Percentiles rank a stretch among this genome's conserved stretches.
phyloP scores from a whole-genome alignment of 441 rosid genomes.

The Mallotus repandus region DNA sequence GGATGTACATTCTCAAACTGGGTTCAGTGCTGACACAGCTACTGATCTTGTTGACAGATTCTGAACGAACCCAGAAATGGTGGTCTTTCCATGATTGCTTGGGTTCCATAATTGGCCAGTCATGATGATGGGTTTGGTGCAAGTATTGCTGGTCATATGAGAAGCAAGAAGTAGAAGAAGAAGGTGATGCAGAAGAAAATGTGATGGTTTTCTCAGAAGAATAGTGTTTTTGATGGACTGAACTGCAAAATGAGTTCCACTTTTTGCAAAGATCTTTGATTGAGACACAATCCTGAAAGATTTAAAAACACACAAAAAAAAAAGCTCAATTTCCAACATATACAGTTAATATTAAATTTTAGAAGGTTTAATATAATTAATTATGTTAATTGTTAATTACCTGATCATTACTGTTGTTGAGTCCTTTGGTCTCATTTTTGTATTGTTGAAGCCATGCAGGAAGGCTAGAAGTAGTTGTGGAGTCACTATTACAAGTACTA shows the following conservation, averaged over 20 bases:
- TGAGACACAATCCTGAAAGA: slow-evolving; percentile 46
- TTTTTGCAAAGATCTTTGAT: slow-evolving; percentile 54
- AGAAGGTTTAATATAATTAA: slow-evolving; percentile 7
- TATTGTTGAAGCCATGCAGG: slow-evolving; percentile 65
- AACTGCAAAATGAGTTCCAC: slow-evolving; percentile 62
- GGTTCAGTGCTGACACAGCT: neutral
- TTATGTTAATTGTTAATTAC: slow-evolving; percentile 26
- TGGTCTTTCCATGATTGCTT: slow-evolving; percentile 35
- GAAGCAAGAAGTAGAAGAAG: slow-evolving; percentile 52
- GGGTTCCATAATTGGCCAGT: slow-evolving; percentile 44
- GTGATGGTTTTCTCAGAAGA: slow-evolving; percentile 48
- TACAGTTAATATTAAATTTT: neutral
- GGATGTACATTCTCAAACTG: slow-evolving; percentile 44
- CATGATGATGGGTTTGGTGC: slow-evolving; percentile 35
- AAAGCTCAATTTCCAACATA: neutral
- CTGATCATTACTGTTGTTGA: slow-evolving; percentile 33
- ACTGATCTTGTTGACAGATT: slow-evolving; percentile 16
- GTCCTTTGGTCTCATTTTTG: slow-evolving; percentile 46
- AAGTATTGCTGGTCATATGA: slow-evolving; percentile 45
- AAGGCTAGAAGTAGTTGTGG: slow-evolving; percentile 39
- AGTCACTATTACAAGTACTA: slow-evolving; percentile 26
- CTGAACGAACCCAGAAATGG: slow-evolving; percentile 33
- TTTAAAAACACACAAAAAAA: slow-evolving; percentile 2
- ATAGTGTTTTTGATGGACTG: slow-evolving; percentile 48
- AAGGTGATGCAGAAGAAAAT: slow-evolving; percentile 58